phyloP scores from a whole-genome alignment of 2,329 filamentous ascomycete genomes.

The Colletotrichum acutatum region DNA sequence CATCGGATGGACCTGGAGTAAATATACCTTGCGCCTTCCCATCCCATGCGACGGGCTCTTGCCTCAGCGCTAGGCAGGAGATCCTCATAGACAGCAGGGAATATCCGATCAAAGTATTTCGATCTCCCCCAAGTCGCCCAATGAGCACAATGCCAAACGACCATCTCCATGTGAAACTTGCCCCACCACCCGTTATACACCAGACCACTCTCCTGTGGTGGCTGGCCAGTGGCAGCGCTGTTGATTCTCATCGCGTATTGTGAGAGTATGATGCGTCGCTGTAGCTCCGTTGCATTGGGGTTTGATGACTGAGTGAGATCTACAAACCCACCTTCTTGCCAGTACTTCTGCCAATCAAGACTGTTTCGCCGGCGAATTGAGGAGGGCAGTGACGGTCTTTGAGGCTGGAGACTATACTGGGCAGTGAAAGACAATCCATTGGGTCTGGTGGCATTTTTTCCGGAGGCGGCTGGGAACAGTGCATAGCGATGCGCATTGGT shows the following conservation, averaged over 20 bases:
- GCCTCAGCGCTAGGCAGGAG: conserved; percentile 52
- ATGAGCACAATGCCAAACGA: conserved; percentile 53
- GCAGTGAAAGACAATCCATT: too few species aligned
- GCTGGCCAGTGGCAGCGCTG: conserved; percentile 44
- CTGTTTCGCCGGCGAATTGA: too few species aligned
- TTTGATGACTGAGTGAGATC: too few species aligned
- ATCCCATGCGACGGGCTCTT: conserved; percentile 52
- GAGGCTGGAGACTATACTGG: too few species aligned
- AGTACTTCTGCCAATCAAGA: too few species aligned
- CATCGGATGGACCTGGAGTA: too few species aligned
- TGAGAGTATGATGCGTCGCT: conserved; percentile 43
- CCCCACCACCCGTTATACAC: conserved; percentile 49
- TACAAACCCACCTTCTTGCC: too few species aligned
- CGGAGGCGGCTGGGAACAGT: too few species aligned
- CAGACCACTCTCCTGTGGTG: conserved; percentile 23
- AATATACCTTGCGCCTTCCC: conserved; percentile 47
- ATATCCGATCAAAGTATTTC: conserved; percentile 46
- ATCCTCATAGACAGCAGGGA: conserved; percentile 56
- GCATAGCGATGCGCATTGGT: too few species aligned
- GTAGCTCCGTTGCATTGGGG: too few species aligned
- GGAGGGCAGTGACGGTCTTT: too few species aligned
- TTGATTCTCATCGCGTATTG: conserved; percentile 57
- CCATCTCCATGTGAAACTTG: conserved; percentile 56
- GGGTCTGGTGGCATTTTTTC: too few species aligned
- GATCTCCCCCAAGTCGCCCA: conserved; percentile 52